A percentile compares a stretch with the other conserved stretches of the same genome.
Conservation (phyloP, 139 green algal species). For the Chlorella sp. region DNA sequence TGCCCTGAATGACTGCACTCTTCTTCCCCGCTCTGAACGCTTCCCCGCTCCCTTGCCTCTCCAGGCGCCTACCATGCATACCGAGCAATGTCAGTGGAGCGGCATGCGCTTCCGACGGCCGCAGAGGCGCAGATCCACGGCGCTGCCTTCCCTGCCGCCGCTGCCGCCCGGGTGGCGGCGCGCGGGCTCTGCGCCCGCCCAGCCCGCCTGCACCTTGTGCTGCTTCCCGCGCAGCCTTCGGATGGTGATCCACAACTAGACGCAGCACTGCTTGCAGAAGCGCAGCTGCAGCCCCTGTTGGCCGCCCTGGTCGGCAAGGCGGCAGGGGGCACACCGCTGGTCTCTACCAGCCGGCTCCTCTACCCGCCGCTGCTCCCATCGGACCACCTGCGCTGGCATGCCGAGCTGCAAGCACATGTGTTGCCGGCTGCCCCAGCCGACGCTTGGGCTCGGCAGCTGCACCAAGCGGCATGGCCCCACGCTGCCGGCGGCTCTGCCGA, state of each 20-base stretch:
- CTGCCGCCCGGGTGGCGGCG: background rate
- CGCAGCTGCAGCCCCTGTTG: background rate
- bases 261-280: background rate
- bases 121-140: background rate
- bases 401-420: background rate
- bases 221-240: background rate
- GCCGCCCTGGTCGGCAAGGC: background rate
- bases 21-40: too few relatives aligned
- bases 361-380: background rate
- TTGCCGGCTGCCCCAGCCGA: background rate
- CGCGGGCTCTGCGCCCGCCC: background rate
- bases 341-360: background rate
- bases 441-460: conserved; percentile 3
- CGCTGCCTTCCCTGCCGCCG: background rate
- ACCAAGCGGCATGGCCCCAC: background rate
- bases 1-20: too few relatives aligned
- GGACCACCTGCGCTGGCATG: background rate
- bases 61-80: conserved; percentile 26
- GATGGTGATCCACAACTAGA: background rate
- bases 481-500: too few relatives aligned
- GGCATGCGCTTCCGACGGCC: background rate
- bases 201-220: background rate
- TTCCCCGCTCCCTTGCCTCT: background rate
- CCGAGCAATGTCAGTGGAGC: background rate
- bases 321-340: background rate